These are phyloP conservation scores for Populus trichocarpa DNA, from an alignment of 441 rosid species.

Conservation along the genomic window DNA sequence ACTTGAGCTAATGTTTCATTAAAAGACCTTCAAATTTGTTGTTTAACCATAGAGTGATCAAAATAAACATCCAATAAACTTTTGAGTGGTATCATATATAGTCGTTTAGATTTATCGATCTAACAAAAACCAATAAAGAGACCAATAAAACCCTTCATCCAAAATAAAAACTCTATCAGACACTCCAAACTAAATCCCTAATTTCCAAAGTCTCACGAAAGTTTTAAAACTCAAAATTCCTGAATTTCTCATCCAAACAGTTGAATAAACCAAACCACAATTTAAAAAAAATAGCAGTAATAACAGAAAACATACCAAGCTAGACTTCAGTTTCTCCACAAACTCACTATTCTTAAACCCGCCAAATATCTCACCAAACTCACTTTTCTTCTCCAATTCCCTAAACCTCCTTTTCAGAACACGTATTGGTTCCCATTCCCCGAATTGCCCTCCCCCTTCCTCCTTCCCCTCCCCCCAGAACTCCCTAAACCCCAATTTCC, in stretches of 20 bases:
- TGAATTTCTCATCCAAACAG: background rate
- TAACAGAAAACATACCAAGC: conserved; percentile 55
- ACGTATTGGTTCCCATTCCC: conserved; percentile 79
- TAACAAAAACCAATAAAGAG: background rate
- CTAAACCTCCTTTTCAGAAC: conserved; percentile 55
- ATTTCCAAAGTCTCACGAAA: background rate
- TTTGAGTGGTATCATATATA: background rate
- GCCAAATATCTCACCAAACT: conserved; percentile 51
- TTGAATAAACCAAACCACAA: background rate
- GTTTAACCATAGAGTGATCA: background rate
- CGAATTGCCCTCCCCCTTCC: conserved; percentile 39
- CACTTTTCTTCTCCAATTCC: conserved; percentile 78
- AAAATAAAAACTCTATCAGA: background rate
- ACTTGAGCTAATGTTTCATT: background rate
- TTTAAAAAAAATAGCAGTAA: background rate
- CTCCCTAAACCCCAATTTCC: conserved; percentile 46
- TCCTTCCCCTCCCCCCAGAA: conserved; percentile 39
- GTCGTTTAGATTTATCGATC: background rate
- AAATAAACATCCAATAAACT: background rate
- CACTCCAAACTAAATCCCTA: background rate
- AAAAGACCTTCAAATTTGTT: too few species aligned
- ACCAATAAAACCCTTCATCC: background rate
- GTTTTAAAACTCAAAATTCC: background rate
- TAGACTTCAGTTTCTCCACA: conserved; percentile 78
- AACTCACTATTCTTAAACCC: conserved; percentile 71